These are phyloP conservation scores for Fusarium liriodendri DNA, from an alignment of 2,329 filamentous ascomycete genomes.

Conservation along the genomic window DNA sequence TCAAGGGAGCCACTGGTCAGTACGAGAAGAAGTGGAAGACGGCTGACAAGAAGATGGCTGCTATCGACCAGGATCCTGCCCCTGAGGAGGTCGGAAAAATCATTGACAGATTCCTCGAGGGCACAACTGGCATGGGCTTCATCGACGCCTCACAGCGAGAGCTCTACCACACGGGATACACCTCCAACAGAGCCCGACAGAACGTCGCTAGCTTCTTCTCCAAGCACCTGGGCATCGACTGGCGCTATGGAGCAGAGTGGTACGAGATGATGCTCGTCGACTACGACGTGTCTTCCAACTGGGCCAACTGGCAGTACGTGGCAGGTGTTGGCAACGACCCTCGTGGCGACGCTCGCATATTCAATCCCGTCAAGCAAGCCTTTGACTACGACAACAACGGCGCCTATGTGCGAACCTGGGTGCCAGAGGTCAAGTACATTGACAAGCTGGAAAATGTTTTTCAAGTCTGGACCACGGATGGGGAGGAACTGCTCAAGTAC, in stretches of 20 bases:
- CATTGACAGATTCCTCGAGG: constrained; percentile 70
- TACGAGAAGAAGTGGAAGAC: constrained; percentile 63
- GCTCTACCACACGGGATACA: constrained; percentile 80
- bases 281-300: constrained; percentile 81
- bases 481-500: constrained; percentile 66
- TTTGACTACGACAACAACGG: constrained; percentile 80
- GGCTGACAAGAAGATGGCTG: constrained; percentile 46
- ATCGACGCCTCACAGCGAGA: constrained; percentile 84
- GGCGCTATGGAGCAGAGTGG: constrained; percentile 85
- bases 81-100: constrained; percentile 59
- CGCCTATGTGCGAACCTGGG: constrained; percentile 78
- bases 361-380: constrained; percentile 85
- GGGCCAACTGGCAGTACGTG: constrained; percentile 87
- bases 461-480: constrained; percentile 74
- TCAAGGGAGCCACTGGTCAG: constrained; percentile 59
- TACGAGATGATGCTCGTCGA: constrained; percentile 81
- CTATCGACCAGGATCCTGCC: constrained; percentile 51
- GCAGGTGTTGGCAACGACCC: constrained; percentile 85
- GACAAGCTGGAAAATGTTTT: constrained; percentile 69
- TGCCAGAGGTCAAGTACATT: constrained; percentile 72
- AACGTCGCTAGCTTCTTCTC: constrained; percentile 81
- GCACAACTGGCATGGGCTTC: constrained; percentile 79
- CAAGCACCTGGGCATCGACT: constrained; percentile 80
- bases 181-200: constrained; percentile 79
- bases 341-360: constrained; percentile 75